Conservation (phyloP, 2,329 filamentous ascomycete species). For the Fusarium tanahbumbuense region DNA sequence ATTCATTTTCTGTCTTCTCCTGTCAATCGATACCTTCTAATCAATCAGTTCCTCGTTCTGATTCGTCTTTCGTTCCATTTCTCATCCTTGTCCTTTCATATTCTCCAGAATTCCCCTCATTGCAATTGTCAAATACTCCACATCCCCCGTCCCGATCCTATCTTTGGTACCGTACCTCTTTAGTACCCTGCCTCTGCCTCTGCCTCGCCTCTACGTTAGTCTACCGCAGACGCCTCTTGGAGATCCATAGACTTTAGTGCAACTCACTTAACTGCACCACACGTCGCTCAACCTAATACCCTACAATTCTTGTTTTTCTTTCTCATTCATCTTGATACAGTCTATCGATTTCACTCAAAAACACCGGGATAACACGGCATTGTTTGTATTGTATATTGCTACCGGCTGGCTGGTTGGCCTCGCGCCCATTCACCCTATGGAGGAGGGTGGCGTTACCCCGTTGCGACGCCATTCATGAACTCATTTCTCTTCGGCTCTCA, state of each 20-base stretch:
- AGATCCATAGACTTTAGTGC: slow-evolving; percentile 6
- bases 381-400: slow-evolving; percentile 7
- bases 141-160: slow-evolving; percentile 24
- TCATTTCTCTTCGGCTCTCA: slow-evolving; percentile 7
- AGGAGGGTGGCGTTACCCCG: slow-evolving; percentile 40
- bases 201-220: slow-evolving; percentile 22
- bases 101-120: slow-evolving; percentile 33
- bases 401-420: slow-evolving; percentile 24
- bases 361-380: background rate
- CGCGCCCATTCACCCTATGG: slow-evolving; percentile 37
- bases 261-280: slow-evolving; percentile 12
- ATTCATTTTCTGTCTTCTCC: slow-evolving; percentile 35
- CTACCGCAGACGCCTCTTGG: slow-evolving; percentile 31
- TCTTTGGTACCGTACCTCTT: slow-evolving; percentile 32
- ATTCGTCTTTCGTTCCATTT: slow-evolving; percentile 29
- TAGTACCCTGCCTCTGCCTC: background rate
- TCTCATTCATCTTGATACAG: background rate
- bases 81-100: slow-evolving; percentile 29
- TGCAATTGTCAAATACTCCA: slow-evolving; percentile 40
- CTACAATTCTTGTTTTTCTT: slow-evolving; percentile 5
- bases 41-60: slow-evolving; percentile 17
- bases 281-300: background rate
- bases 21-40: slow-evolving; percentile 30
- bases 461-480: slow-evolving; percentile 37
- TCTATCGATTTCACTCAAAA: background rate